Base-by-base conservation (phyloP, 768 basidiomycete genomes). In the Scleroderma bovista region DNA sequence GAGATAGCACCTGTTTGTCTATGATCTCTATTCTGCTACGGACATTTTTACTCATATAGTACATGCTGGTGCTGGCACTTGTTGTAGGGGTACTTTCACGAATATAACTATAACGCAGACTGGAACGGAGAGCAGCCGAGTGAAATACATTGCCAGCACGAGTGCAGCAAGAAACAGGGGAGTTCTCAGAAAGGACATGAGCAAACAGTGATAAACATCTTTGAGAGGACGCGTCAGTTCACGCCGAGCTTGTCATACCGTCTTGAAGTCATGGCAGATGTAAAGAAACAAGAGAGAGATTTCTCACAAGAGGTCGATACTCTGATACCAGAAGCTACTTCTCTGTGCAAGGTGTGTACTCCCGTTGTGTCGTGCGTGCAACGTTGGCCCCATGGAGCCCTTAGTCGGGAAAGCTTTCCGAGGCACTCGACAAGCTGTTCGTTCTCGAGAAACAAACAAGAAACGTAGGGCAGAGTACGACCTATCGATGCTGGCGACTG, bases 391-490 rank as follows among this genome's bases (percentile, higher is more conserved):
- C 55, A 44, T 41, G 11, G 57, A 33, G 51, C 40, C 52, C 47
- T n/a, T 63, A 95, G 93, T 72, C 83, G 51, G 90, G 88, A 22
- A 85, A 83, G 67, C 75, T 93, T 42, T 82, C 90, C 63, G 88
- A 90, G 26, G 91, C 86, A 20, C 72, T 97, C 29, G 95, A 99
- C 70, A 92, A 88, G 72, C 80, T 98, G 50, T 76, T 93, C 50
- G 70, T 72, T 2, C 75, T 98, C 6, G 96, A 99, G 72, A 98
- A 98, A 71, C 94, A 96, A 67, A 88, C 95, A 2, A 79, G 96
- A 75, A 98, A 97, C 72, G 96, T 91, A 50, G 39, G 80, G 70
- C 4, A 23, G 32, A n/a, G 43, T 34, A 20, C 2, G 3, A 40
- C 46, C 44, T 13, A 2, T 1, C 16, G 46, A 19, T 19, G 3